Evolutionary conservation across 176 grass and related monocot species (phyloP).

Genomic region (Stipa capillata): DNA sequence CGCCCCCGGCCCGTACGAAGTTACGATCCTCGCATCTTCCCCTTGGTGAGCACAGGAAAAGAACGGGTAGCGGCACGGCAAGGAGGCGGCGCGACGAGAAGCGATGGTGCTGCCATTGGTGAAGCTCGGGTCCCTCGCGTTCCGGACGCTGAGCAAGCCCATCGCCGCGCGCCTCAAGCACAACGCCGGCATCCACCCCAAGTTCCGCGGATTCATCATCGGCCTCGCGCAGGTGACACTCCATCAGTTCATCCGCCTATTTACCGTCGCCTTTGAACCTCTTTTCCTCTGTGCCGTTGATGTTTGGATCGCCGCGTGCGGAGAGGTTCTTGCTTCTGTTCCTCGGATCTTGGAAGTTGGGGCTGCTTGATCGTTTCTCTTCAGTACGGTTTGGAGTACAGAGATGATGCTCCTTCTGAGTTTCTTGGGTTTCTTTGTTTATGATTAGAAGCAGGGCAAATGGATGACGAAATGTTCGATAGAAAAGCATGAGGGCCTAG

Average conservation of each 20-base stretch:
- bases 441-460: not conserved
- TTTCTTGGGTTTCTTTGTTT: not conserved
- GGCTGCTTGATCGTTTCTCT: not conserved
- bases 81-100: not conserved
- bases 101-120: constrained; percentile 65
- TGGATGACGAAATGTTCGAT: not conserved
- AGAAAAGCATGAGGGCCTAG: not conserved
- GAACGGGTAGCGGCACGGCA: too few relatives aligned
- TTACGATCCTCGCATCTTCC: not conserved
- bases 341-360: not conserved
- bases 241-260: not conserved
- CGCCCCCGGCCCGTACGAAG: not conserved
- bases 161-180: constrained; percentile 75
- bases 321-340: too few relatives aligned
- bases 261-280: not conserved
- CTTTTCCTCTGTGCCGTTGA: not conserved
- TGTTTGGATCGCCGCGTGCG: not conserved
- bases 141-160: constrained; percentile 85
- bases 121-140: constrained; percentile 64
- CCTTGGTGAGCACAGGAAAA: not conserved
- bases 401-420: not conserved
- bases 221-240: constrained; percentile 63
- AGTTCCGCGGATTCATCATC: constrained; percentile 77
- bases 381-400: not conserved
- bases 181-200: constrained; percentile 64